These are phyloP conservation scores for Typha latifolia DNA, from an alignment of 176 grass and related monocot species.

Conservation along the genomic window DNA sequence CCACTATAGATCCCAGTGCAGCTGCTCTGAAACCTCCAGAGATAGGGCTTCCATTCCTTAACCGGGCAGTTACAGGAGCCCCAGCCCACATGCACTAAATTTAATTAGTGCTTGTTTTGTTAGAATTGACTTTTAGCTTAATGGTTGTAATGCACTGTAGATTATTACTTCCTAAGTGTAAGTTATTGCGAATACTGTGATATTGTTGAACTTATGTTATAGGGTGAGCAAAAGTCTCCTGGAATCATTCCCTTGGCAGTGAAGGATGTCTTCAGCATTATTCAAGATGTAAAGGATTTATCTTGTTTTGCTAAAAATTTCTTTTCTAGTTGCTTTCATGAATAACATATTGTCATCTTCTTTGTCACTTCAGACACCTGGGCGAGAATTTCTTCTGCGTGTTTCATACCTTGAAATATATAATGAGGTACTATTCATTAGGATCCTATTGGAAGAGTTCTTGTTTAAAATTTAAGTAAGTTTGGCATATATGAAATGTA, in stretches of 20 bases:
- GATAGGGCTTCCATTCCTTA: too few relatives aligned
- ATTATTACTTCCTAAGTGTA: not conserved
- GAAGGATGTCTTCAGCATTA: slow-evolving; percentile 99
- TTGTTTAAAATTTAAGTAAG: not conserved
- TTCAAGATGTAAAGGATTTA: slow-evolving; percentile 77
- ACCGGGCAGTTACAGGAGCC: too few relatives aligned
- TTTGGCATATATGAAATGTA: not conserved
- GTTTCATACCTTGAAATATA: slow-evolving; percentile 99
- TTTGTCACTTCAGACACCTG: slow-evolving; percentile 65
- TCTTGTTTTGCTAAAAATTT: slow-evolving; percentile 4
- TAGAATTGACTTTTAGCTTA: too few relatives aligned
- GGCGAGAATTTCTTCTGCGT: slow-evolving; percentile 95
- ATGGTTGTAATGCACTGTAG: too few relatives aligned
- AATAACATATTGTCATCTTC: slow-evolving; percentile 25
- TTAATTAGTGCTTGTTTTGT: too few relatives aligned
- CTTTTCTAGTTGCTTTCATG: not conserved
- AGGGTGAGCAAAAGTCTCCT: slow-evolving; percentile 98
- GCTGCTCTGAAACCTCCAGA: too few relatives aligned
- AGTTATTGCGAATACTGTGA: not conserved
- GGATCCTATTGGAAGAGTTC: not conserved
- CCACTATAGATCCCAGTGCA: too few relatives aligned
- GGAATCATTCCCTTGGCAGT: slow-evolving; percentile 95
- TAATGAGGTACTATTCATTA: slow-evolving; percentile 57
- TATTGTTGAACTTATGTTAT: slow-evolving; percentile 5
- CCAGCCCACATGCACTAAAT: too few relatives aligned